These are phyloP conservation scores for Saccharomycopsis malanga DNA, from an alignment of 805 yeast species.

Conservation along the genomic window DNA sequence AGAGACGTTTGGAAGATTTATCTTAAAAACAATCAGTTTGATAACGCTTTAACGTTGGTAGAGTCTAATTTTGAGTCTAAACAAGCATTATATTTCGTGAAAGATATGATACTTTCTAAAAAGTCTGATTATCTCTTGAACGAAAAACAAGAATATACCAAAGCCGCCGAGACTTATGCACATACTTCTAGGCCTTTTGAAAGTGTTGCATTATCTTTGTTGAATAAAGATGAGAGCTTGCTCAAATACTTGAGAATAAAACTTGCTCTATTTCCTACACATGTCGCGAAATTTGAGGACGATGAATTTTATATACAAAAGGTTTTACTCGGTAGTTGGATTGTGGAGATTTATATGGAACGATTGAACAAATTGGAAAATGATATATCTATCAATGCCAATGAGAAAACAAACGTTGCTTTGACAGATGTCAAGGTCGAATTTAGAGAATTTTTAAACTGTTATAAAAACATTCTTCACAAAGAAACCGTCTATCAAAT, in stretches of 20 bases:
- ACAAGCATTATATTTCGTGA: constrained; percentile 31
- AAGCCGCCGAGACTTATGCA: constrained; percentile 57
- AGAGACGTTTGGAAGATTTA: constrained; percentile 67
- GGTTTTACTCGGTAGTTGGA: constrained; percentile 56
- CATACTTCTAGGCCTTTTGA: constrained; percentile 62
- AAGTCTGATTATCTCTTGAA: constrained; percentile 47
- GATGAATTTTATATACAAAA: constrained; percentile 37
- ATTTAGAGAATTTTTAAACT: constrained; percentile 43
- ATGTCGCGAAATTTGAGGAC: constrained; percentile 26
- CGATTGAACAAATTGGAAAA: constrained; percentile 29
- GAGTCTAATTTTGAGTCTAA: constrained; percentile 15
- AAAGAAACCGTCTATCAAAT: constrained; percentile 64
- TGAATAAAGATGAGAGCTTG: constrained; percentile 41
- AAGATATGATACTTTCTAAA: constrained; percentile 42
- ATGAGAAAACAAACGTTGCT: neutral
- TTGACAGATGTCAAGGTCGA: constrained; percentile 9
- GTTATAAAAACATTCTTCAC: constrained; percentile 48
- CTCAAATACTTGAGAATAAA: constrained; percentile 40
- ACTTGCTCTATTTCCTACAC: constrained; percentile 29
- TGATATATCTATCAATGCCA: neutral
- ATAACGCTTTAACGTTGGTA: constrained; percentile 49
- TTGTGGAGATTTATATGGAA: constrained; percentile 51
- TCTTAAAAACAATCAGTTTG: constrained; percentile 46
- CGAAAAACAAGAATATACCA: constrained; percentile 26
- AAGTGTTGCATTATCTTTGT: constrained; percentile 49